phyloP scores from a whole-genome alignment of 192 early-diverging fungal species.

The Umbelopsis sp. region DNA sequence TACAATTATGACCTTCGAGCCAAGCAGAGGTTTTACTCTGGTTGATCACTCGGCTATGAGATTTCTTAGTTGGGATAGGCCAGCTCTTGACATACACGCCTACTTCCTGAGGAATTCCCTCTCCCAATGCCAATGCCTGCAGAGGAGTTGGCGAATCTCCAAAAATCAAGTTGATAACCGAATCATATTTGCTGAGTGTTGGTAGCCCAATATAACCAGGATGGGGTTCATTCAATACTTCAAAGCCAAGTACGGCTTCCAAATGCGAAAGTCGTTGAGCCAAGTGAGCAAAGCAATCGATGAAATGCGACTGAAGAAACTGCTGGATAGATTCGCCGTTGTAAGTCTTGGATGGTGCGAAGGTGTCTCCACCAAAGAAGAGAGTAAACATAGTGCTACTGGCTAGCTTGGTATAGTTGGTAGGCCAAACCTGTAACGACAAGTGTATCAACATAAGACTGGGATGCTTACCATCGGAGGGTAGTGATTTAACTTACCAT shows the following conservation, averaged over 20 bases:
- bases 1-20: conserved; percentile 60
- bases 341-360: conserved; percentile 69
- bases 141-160: conserved; percentile 71
- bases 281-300: conserved; percentile 69
- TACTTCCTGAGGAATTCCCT: conserved; percentile 69
- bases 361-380: conserved; percentile 76
- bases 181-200: conserved; percentile 61
- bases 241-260: conserved; percentile 73
- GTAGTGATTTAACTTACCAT: conserved; percentile 31
- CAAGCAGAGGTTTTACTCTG: conserved; percentile 57
- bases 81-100: conserved; percentile 78
- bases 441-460: neutral
- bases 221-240: conserved; percentile 59
- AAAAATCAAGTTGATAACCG: conserved; percentile 65
- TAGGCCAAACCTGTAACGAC: conserved; percentile 76
- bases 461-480: no score
- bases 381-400: conserved; percentile 84
- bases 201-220: conserved; percentile 77
- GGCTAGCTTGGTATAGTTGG: conserved; percentile 86
- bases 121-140: conserved; percentile 76
- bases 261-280: conserved; percentile 67
- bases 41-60: conserved; percentile 59
- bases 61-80: conserved; percentile 70
- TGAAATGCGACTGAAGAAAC: conserved; percentile 67
- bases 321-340: conserved; percentile 66